phyloP scores from a whole-genome alignment of 75 land plant species.

The Cryptomeria japonica region DNA sequence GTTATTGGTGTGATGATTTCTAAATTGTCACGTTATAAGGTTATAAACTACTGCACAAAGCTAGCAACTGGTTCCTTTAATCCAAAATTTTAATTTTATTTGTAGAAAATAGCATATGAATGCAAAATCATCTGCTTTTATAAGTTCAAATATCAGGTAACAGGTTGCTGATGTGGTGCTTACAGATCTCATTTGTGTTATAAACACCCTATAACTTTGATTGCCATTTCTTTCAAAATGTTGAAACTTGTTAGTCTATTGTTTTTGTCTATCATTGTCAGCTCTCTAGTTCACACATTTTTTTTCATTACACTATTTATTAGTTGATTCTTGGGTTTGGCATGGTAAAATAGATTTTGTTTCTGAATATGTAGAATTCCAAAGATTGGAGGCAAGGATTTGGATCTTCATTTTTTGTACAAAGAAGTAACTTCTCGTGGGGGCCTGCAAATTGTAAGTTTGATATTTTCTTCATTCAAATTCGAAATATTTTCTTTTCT shows the following conservation, averaged over 20 bases:
- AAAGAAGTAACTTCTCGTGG: constrained; percentile 47
- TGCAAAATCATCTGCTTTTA: background rate
- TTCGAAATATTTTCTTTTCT: background rate
- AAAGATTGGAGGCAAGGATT: constrained; percentile 43
- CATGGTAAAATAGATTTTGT: background rate
- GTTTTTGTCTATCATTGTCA: background rate
- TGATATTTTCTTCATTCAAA: background rate
- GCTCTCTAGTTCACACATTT: background rate
- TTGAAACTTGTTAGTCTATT: background rate
- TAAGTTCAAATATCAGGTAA: background rate
- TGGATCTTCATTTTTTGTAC: constrained; percentile 38
- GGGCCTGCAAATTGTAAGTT: constrained; percentile 40
- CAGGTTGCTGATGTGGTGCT: background rate
- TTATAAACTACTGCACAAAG: too few relatives aligned
- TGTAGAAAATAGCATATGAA: background rate
- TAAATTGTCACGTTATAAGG: background rate
- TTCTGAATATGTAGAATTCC: constrained; percentile 22
- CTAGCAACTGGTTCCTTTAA: background rate
- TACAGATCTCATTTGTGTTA: background rate
- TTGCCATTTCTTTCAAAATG: background rate
- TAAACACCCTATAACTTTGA: background rate
- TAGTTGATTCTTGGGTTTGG: background rate
- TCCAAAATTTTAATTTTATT: too few relatives aligned
- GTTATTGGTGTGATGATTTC: background rate
- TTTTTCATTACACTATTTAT: background rate